Conservation (phyloP, 2,329 filamentous ascomycete species). For the Microcyclosporella mali region DNA sequence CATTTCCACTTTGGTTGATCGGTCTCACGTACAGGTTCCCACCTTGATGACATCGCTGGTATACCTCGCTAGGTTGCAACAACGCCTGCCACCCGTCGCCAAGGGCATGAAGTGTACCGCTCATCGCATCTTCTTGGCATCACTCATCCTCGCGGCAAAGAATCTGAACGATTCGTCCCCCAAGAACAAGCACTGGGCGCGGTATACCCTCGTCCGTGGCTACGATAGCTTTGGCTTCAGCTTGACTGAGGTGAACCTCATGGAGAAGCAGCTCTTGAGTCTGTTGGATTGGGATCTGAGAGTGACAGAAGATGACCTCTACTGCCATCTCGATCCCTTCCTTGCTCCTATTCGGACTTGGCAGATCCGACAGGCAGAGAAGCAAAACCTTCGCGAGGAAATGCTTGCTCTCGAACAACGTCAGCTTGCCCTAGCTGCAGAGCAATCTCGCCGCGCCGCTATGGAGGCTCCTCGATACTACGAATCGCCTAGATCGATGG, state of each 20-base stretch:
- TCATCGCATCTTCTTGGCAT: slow-evolving; percentile 92
- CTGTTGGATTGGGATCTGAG: slow-evolving; percentile 90
- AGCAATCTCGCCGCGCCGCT: slow-evolving; percentile 31
- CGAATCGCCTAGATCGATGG: slow-evolving; percentile 32
- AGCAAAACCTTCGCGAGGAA: slow-evolving; percentile 41
- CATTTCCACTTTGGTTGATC: slow-evolving; percentile 83
- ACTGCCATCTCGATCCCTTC: slow-evolving; percentile 81
- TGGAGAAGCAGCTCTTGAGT: slow-evolving; percentile 98
- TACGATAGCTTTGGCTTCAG: slow-evolving; percentile 82
- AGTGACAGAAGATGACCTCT: slow-evolving; percentile 78
- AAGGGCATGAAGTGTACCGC: slow-evolving; percentile 95
- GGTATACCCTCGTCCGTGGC: slow-evolving; percentile 72
- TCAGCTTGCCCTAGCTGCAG: slow-evolving; percentile 32
- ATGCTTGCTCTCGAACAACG: slow-evolving; percentile 28
- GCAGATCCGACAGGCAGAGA: slow-evolving; percentile 50
- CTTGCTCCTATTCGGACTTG: slow-evolving; percentile 71
- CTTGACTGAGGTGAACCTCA: slow-evolving; percentile 92
- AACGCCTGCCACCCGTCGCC: slow-evolving; percentile 82
- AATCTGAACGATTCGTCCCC: slow-evolving; percentile 97
- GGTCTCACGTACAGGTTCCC: slow-evolving; percentile 93
- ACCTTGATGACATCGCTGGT: slow-evolving; percentile 96
- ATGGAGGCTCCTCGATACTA: slow-evolving; percentile 27
- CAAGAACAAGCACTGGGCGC: slow-evolving; percentile 99
- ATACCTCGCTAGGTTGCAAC: slow-evolving; percentile 79
- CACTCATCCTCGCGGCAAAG: slow-evolving; percentile 83